These are phyloP conservation scores for Solidago caesia DNA, from an alignment of 129 eudicot genomes.

Conservation along the genomic window DNA sequence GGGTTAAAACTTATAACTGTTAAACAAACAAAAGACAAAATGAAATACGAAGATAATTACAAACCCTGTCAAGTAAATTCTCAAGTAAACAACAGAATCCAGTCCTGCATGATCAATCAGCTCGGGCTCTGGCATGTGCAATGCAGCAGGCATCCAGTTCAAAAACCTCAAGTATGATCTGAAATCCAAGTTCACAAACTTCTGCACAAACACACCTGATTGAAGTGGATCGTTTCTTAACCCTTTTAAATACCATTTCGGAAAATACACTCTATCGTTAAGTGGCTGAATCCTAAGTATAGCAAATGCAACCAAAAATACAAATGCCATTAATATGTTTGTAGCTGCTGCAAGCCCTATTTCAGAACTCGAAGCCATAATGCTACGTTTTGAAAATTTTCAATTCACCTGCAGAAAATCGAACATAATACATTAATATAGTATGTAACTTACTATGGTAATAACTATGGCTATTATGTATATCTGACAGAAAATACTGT, in stretches of 20 bases:
- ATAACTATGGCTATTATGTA: neutral
- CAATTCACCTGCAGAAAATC: slow-evolving; percentile 29
- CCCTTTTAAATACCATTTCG: slow-evolving; percentile 91
- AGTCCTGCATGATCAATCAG: slow-evolving; percentile 91
- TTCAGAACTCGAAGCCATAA: slow-evolving; percentile 65
- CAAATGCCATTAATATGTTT: slow-evolving; percentile 65
- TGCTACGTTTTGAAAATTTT: neutral
- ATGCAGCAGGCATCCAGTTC: slow-evolving; percentile 89
- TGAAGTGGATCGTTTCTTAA: slow-evolving; percentile 63
- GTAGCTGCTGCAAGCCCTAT: slow-evolving; percentile 79
- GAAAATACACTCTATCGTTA: slow-evolving; percentile 84
- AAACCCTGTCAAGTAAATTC: slow-evolving; percentile 82
- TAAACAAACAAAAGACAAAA: too few species aligned
- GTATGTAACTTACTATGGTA: too few species aligned
- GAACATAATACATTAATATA: neutral
- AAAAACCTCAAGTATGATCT: slow-evolving; percentile 70
- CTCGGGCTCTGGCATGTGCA: slow-evolving; percentile 88
- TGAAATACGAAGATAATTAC: slow-evolving; percentile 17
- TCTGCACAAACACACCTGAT: slow-evolving; percentile 60
- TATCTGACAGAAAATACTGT: neutral
- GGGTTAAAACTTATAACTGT: too few species aligned
- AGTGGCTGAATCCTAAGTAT: slow-evolving; percentile 80
- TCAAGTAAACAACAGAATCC: slow-evolving; percentile 87
- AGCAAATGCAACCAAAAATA: slow-evolving; percentile 78
- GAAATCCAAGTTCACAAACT: slow-evolving; percentile 75